Base-by-base conservation (phyloP, 2,329 filamentous ascomycete species). In the Epichloe glyceriae region DNA sequence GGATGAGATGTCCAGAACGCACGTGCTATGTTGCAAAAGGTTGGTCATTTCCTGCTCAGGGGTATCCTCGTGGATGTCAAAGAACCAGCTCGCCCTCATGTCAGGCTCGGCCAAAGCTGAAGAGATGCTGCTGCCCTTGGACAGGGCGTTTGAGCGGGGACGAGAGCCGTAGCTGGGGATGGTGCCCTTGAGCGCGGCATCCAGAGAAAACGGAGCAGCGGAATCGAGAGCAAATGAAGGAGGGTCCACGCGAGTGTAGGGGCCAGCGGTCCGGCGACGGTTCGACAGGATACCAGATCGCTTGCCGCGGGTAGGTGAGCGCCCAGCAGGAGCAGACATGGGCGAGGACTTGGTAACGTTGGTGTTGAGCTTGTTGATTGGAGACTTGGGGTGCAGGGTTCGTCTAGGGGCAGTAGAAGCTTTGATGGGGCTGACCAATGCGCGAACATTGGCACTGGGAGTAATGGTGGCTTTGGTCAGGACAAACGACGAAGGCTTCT, bases 1-100 rank as follows among this genome's bases (percentile, higher is more conserved):
- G 20, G 88, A 90, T 57, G 82, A 88, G 61, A 97, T 88, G 63
- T 97, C 91, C 3, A 97, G 77, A 0, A 85, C 82, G 56, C 85
- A 84, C 7, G 91, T 91, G 51, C 85, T 85, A 71, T 96, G 91
- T 67, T 96, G 87, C 70, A 97, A 87, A 39, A 95, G 73, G 61
- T 95, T 96, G 60, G 89, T 88, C 68, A 93, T 86, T 63, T 95
- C 85, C 63, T 96, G 86, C 64, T 95, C 87, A 7, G 85, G 80
- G 0, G 87, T 88, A 66, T 98, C 91, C 64, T 95, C 88, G 64
- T 96, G 84, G 61, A 98, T 97, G 53, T 91, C 86, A 63, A 98
- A 97, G 72, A 85, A 85, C 90, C 89, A 96, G 52, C 76, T 76
- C 35, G 80, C 75, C 62, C 85, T 79, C 59, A 75, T 65, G 49